These are phyloP conservation scores for Zygosaccharomyces bailii DNA, from an alignment of 805 yeast species.

Conservation along the genomic window DNA sequence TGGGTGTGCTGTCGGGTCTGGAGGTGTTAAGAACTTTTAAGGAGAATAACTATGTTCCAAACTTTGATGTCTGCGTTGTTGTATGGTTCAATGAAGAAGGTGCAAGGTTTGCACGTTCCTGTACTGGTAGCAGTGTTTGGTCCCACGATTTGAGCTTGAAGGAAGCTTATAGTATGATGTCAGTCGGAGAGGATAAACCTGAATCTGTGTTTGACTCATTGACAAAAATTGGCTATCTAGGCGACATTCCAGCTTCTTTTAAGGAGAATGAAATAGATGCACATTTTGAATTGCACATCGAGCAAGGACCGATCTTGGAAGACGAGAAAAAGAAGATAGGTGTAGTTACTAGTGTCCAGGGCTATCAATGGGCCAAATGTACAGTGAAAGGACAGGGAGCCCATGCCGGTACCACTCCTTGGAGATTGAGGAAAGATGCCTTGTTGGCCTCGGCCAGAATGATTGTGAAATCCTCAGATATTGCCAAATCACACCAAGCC, in stretches of 20 bases:
- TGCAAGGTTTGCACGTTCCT: constrained; percentile 66
- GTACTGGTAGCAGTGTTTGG: constrained; percentile 69
- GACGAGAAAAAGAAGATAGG: constrained; percentile 55
- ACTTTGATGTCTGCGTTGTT: constrained; percentile 60
- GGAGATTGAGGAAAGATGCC: constrained; percentile 59
- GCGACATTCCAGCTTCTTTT: constrained; percentile 47
- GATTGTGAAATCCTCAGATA: constrained; percentile 52
- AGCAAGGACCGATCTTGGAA: constrained; percentile 72
- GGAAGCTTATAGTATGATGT: constrained; percentile 48
- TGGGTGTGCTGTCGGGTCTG: constrained; percentile 64
- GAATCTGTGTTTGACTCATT: constrained; percentile 54
- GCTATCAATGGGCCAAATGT: constrained; percentile 58
- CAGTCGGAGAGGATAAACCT: constrained; percentile 49
- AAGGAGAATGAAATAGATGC: constrained; percentile 55
- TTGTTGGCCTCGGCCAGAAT: constrained; percentile 55
- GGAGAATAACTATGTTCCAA: constrained; percentile 56
- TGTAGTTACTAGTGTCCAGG: constrained; percentile 64
- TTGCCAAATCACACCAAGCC: constrained; percentile 51
- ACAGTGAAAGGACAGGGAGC: constrained; percentile 60
- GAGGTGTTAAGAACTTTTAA: constrained; percentile 64
- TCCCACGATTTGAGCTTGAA: constrained; percentile 49
- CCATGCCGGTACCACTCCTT: constrained; percentile 74
- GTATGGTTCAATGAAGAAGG: constrained; percentile 81
- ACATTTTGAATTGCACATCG: constrained; percentile 73
- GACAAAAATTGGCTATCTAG: constrained; percentile 59